Base-by-base conservation (phyloP, 176 grass and related monocot genomes). In the Juncus inflexus region DNA sequence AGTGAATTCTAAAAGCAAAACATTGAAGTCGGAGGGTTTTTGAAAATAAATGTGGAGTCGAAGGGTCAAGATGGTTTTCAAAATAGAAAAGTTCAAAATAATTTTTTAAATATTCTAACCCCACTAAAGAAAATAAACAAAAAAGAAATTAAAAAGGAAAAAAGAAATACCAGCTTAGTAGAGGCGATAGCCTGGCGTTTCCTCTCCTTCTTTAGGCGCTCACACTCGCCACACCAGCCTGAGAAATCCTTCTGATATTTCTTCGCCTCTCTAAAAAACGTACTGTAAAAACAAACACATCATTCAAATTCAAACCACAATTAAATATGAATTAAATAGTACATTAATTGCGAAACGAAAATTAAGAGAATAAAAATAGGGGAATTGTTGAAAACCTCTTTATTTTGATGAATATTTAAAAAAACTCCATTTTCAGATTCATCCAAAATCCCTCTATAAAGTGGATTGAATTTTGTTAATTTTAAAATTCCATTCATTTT, bases 231-330 rank as follows among this genome's bases (percentile, higher is more conserved):
- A 51, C 92, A 97, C 92, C 92, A 97, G 37, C 67, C 60, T 38
- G 92, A 79, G 69, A 86, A 97, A 84, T 91, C 92, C 78, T 91
- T 97, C 57, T 91, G 87, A 50, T 91, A 97, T 63, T 86, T 97
- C 77, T 80, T 97, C 79, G 83, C 86, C 60, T 97, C 92, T 55
- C 92, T 85, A 66, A 97, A 97, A 7, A 90, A 71, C 43, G 92
- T 91, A 65, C 92, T 97, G 82, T 61, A 86, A 61, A 63, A 15
- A 81, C 19, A 28, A 28, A 28, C 19, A 28, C 19, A 28, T 28
- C 19, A 28, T 1, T 28, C 19, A 28, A 28, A 28, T 28, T 28
- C 19, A 28, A 28, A 28, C 19, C 19, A 1, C 19, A 28, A 28
- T 28, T 28, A 28, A 74, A 12, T 61, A 80, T 28, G 52, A 60